Conservation (phyloP, 163 green algal species). For the Picocystis sp. region DNA sequence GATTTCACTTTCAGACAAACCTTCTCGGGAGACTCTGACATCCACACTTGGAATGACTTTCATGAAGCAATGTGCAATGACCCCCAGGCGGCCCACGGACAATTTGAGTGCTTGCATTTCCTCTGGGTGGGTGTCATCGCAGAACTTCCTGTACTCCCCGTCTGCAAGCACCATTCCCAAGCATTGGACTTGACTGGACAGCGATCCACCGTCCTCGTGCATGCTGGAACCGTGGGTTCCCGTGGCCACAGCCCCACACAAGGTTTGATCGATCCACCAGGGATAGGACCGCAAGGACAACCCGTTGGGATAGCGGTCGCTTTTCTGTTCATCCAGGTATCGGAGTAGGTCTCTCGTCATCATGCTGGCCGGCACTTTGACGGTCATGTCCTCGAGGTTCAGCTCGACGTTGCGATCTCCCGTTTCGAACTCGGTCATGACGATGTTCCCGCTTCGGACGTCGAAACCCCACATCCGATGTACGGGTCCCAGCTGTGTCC, state of each 20-base stretch:
- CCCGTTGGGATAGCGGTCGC: slow-evolving; percentile 1
- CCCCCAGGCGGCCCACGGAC: slow-evolving; percentile 51
- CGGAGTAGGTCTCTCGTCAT: slow-evolving; percentile 28
- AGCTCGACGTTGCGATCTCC: no score
- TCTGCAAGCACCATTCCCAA: slow-evolving; percentile 60
- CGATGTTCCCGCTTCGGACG: not conserved
- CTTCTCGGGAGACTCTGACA: no score
- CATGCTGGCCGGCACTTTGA: no score
- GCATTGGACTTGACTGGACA: slow-evolving; percentile 28
- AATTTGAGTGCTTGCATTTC: slow-evolving; percentile 34
- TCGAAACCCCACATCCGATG: not conserved
- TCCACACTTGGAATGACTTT: slow-evolving; percentile 27
- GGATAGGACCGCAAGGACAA: slow-evolving; percentile 33
- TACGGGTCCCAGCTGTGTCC: slow-evolving; percentile 4
- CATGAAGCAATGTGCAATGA: slow-evolving; percentile 58
- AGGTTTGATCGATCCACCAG: slow-evolving; percentile 62
- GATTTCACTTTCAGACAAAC: no score
- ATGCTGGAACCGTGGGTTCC: slow-evolving; percentile 60
- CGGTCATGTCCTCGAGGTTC: no score
- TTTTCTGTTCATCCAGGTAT: slow-evolving; percentile 29
- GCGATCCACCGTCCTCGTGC: slow-evolving; percentile 14
- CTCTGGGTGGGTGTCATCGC: slow-evolving; percentile 34
- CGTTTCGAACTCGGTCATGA: no score
- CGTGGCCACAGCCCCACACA: slow-evolving; percentile 68
- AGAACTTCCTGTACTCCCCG: slow-evolving; percentile 41